phyloP scores from a whole-genome alignment of 768 basidiomycete species.

The Hysterangium stoloniferum region DNA sequence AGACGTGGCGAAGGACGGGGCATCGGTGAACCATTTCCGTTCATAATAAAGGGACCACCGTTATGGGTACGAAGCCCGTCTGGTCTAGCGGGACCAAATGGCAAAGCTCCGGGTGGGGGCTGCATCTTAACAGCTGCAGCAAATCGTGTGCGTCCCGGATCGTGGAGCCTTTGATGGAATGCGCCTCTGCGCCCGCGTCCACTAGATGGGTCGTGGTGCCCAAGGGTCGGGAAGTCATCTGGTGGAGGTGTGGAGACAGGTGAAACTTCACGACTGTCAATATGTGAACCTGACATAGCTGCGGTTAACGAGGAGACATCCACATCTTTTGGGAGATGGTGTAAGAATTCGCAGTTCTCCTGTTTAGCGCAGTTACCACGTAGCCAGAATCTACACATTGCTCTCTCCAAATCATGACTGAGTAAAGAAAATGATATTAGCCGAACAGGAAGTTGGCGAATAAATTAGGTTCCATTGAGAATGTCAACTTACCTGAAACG shows the following conservation, averaged over 20 bases:
- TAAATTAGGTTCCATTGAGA: not conserved
- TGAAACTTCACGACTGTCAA: constrained; percentile 4
- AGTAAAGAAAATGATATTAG: constrained; percentile 7
- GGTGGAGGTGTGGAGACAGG: constrained; percentile 26
- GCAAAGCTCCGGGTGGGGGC: constrained; percentile 16
- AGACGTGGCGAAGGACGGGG: constrained; percentile 79
- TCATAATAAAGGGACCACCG: not conserved
- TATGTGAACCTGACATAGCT: constrained; percentile 47
- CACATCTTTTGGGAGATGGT: constrained; percentile 81
- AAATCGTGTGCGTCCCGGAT: constrained; percentile 86
- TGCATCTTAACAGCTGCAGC: constrained; percentile 80
- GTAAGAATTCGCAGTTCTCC: constrained; percentile 92
- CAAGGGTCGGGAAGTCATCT: constrained; percentile 71
- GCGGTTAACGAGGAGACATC: constrained; percentile 65
- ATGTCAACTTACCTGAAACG: constrained; percentile 74
- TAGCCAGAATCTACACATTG: constrained; percentile 95
- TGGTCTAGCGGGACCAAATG: constrained; percentile 4
- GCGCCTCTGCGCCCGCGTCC: constrained; percentile 30
- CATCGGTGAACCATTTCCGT: constrained; percentile 26
- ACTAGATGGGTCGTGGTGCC: constrained; percentile 27
- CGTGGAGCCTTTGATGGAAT: constrained; percentile 40
- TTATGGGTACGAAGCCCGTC: constrained; percentile 1
- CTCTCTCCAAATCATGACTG: constrained; percentile 92
- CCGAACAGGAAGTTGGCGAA: constrained; percentile 4
- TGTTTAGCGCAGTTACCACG: constrained; percentile 96